phyloP scores from a whole-genome alignment of 352 stramenopile genomes.

The Phytophthora sp. region DNA sequence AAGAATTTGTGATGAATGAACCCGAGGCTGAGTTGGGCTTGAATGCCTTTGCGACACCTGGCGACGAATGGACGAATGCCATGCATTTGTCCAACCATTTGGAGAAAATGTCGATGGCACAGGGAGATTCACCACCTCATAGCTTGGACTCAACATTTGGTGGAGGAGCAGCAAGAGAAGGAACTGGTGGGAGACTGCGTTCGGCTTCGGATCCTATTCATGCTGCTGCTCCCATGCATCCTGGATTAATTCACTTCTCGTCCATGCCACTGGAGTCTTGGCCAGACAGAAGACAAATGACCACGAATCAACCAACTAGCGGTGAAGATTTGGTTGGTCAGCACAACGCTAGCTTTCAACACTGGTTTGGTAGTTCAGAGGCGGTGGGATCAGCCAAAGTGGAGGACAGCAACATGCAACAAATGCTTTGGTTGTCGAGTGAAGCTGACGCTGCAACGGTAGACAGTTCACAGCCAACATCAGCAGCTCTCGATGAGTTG shows the following conservation, averaged over 20 bases:
- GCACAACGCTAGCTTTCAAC: conserved; percentile 15
- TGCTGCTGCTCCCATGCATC: conserved; percentile 7
- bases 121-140: conserved; percentile 24
- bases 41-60: conserved; percentile 27
- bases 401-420: background rate
- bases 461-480: conserved; percentile 24
- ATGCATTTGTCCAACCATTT: conserved; percentile 64
- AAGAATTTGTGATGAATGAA: conserved; percentile 21
- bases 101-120: conserved; percentile 71
- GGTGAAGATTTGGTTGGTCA: conserved; percentile 3
- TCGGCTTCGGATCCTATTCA: conserved; percentile 34
- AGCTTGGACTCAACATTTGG: conserved; percentile 20
- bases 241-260: conserved; percentile 23
- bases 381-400: background rate
- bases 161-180: background rate
- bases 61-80: conserved; percentile 43
- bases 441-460: background rate
- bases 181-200: conserved; percentile 14
- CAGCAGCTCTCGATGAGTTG: conserved; percentile 40
- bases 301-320: background rate
- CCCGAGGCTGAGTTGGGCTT: conserved; percentile 32
- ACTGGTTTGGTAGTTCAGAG: conserved; percentile 11
- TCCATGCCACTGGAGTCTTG: conserved; percentile 20
- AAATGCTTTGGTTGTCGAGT: conserved; percentile 18
- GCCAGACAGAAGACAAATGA: conserved; percentile 1